phyloP scores from a whole-genome alignment of 75 land plant species.

The Pinus tabuliformis region DNA sequence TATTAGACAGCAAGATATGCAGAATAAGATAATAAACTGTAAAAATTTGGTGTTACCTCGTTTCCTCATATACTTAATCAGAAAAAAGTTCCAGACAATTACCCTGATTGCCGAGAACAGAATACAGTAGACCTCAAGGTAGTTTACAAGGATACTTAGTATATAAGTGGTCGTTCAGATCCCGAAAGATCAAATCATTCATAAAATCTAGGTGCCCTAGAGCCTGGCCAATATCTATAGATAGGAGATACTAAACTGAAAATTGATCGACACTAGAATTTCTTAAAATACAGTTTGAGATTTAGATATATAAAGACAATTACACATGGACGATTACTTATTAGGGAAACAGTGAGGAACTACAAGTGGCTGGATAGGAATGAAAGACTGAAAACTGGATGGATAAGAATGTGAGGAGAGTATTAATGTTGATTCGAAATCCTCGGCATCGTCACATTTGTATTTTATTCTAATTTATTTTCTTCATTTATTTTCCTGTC shows the following conservation, averaged over 20 bases:
- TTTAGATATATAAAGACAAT: neutral
- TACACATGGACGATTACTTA: neutral
- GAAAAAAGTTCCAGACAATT: neutral
- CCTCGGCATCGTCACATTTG: neutral
- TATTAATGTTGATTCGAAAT: neutral
- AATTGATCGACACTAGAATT: no score
- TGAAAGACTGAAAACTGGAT: neutral
- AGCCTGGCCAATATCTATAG: neutral
- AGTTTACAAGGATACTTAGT: neutral
- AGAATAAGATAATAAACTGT: neutral
- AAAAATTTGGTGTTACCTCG: neutral
- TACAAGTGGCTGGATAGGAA: neutral
- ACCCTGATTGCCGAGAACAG: neutral
- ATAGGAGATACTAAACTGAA: no score
- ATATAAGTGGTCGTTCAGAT: neutral
- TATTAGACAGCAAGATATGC: neutral
- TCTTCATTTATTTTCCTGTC: neutral
- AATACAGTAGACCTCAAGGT: neutral
- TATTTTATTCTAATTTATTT: neutral
- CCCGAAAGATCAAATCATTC: neutral
- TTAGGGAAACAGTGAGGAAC: neutral
- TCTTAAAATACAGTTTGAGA: neutral
- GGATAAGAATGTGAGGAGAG: neutral
- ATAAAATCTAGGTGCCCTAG: neutral
- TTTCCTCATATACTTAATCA: neutral